These are phyloP conservation scores for Citrullus colocynthis DNA, from an alignment of 306 rosid species.

Conservation along the genomic window DNA sequence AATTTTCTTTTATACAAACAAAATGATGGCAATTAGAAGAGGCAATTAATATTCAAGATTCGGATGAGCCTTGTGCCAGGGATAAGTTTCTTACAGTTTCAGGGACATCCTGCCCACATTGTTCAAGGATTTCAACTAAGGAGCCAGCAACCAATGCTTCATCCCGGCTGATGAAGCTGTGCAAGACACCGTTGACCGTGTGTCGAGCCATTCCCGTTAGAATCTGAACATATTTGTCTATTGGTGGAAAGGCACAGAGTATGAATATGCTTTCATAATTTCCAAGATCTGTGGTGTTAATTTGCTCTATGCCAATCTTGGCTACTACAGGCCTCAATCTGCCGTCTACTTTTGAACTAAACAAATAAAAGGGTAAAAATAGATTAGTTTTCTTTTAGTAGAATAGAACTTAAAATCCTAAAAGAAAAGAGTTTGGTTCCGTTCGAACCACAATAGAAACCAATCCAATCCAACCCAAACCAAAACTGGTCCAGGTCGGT, in stretches of 20 bases:
- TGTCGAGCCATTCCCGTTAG: constrained; percentile 51
- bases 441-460: too few species aligned
- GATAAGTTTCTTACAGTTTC: constrained; percentile 31
- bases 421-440: too few species aligned
- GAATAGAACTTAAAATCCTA: background rate
- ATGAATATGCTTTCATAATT: constrained; percentile 33
- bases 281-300: constrained; percentile 28
- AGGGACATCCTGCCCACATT: constrained; percentile 55
- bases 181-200: constrained; percentile 41
- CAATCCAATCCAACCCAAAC: too few species aligned
- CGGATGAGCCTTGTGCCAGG: constrained; percentile 4
- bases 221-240: constrained; percentile 28
- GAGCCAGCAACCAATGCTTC: constrained; percentile 32
- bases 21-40: background rate
- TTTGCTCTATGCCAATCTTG: constrained; percentile 23
- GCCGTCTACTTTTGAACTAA: constrained; percentile 24
- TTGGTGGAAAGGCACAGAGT: constrained; percentile 30
- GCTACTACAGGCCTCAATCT: constrained; percentile 19
- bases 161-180: constrained; percentile 33
- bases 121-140: constrained; percentile 37
- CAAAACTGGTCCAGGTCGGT: too few species aligned
- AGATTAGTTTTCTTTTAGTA: background rate
- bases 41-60: background rate
- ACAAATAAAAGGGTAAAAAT: constrained; percentile 8
- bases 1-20: background rate